Percentiles rank a stretch among this genome's conserved stretches.
Conservation (phyloP, 306 rosid genomes). For the Cucumis melo region DNA sequence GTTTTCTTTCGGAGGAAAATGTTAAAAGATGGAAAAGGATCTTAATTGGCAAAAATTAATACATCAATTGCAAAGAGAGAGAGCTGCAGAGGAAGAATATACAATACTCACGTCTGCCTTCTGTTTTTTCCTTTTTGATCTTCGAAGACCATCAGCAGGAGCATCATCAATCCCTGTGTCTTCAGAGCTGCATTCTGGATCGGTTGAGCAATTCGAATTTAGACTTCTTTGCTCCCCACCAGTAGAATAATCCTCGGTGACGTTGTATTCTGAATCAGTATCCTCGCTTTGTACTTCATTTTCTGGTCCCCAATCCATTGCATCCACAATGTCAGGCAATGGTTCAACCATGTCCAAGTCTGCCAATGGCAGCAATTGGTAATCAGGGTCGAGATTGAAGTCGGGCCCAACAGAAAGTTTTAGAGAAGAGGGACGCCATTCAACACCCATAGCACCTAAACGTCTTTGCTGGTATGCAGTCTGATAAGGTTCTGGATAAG, state of each 20-base stretch:
- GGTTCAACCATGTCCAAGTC: constrained; percentile 76
- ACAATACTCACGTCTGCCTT: constrained; percentile 60
- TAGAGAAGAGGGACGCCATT: constrained; percentile 79
- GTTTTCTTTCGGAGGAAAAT: not conserved
- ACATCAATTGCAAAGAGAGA: not conserved
- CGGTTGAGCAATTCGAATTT: constrained; percentile 51
- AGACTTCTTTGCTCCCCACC: constrained; percentile 72
- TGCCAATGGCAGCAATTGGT: constrained; percentile 81
- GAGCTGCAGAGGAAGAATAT: not conserved
- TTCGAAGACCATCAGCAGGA: constrained; percentile 42
- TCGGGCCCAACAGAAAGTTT: constrained; percentile 84
- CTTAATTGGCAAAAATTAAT: not conserved
- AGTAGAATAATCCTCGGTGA: constrained; percentile 54
- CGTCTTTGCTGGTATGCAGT: constrained; percentile 77
- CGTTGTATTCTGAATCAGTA: constrained; percentile 82
- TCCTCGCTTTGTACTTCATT: constrained; percentile 73
- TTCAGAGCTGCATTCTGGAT: constrained; percentile 60
- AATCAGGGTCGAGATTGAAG: constrained; percentile 80
- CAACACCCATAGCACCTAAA: constrained; percentile 81
- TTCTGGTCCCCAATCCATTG: constrained; percentile 92
- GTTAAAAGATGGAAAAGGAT: not conserved
- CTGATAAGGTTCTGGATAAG: constrained; percentile 96
- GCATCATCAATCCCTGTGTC: constrained; percentile 58
- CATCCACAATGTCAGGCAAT: constrained; percentile 70
- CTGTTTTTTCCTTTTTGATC: constrained; percentile 74